Percentiles rank a stretch among this genome's conserved stretches.
Conservation (phyloP, 108 stramenopile species). For the Cyclotella kingstonii region DNA sequence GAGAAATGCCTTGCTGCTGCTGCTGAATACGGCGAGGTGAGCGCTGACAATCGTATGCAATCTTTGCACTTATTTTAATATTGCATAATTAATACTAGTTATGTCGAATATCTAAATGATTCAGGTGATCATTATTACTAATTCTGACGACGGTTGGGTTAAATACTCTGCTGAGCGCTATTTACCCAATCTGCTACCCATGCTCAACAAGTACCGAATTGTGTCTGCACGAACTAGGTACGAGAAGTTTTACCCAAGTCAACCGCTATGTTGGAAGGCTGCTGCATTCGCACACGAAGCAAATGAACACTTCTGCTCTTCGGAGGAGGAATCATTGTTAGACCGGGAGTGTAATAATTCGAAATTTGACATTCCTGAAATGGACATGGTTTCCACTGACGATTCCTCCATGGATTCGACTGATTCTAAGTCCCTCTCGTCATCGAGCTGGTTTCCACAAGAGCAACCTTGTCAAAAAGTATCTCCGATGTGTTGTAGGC, state of each 20-base stretch:
- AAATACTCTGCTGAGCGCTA: slow-evolving; percentile 81
- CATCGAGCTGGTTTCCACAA: slow-evolving; percentile 1
- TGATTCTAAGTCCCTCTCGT: slow-evolving; percentile 43
- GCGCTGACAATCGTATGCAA: slow-evolving; percentile 1
- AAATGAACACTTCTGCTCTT: slow-evolving; percentile 68
- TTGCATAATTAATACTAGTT: slow-evolving; percentile 90
- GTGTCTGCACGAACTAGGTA: slow-evolving; percentile 84
- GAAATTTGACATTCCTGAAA: slow-evolving; percentile 37
- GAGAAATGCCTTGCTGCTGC: slow-evolving; percentile 74
- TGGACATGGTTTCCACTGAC: slow-evolving; percentile 43
- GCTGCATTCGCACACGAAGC: slow-evolving; percentile 94
- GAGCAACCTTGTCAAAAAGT: neutral
- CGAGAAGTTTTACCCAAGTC: slow-evolving; percentile 85
- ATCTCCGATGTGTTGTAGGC: neutral
- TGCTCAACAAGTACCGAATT: slow-evolving; percentile 65
- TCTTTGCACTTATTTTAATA: slow-evolving; percentile 6
- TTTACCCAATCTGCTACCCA: slow-evolving; percentile 70
- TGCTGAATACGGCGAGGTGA: slow-evolving; percentile 80
- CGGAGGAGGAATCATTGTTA: slow-evolving; percentile 52
- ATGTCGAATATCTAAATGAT: slow-evolving; percentile 62
- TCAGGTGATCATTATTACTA: slow-evolving; percentile 88
- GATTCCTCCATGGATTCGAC: slow-evolving; percentile 46
- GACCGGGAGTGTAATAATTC: slow-evolving; percentile 37
- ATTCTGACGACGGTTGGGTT: slow-evolving; percentile 92
- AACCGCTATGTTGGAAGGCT: slow-evolving; percentile 91